A percentile compares a stretch with the other conserved stretches of the same genome.
Evolutionary conservation across 2,329 filamentous ascomycete genomes (phyloP).

Genomic region (Cladosporium sp.): DNA sequence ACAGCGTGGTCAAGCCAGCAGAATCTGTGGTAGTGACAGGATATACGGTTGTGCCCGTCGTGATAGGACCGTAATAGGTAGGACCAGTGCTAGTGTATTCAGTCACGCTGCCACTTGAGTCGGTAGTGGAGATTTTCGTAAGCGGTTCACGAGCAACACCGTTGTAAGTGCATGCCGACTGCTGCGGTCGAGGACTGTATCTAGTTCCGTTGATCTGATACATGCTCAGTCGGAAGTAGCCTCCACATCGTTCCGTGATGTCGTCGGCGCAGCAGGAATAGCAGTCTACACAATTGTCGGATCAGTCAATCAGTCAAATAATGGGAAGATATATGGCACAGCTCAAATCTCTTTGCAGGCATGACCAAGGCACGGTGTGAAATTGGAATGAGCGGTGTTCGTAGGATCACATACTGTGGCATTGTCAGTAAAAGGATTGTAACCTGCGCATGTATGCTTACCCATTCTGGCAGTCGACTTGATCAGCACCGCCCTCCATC

Average conservation of each 20-base stretch:
- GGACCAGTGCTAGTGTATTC: constrained; percentile 4
- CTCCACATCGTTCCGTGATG: background rate
- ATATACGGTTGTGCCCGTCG: constrained; percentile 2
- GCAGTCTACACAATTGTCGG: background rate
- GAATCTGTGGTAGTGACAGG: constrained; percentile 2
- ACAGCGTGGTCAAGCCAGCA: background rate
- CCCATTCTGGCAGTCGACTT: constrained; percentile 4
- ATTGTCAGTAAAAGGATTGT: background rate
- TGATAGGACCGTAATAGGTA: constrained; percentile 3
- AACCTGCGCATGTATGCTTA: background rate
- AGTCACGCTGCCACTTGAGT: background rate
- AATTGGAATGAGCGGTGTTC: too few species aligned
- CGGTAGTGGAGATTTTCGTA: background rate
- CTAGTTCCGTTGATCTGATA: background rate
- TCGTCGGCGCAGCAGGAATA: constrained; percentile 1
- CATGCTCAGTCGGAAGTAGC: constrained; percentile 1
- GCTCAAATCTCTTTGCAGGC: too few species aligned
- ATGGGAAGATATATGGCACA: too few species aligned
- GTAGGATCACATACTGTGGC: too few species aligned
- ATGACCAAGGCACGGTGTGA: too few species aligned
- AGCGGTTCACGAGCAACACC: background rate
- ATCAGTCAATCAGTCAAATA: too few species aligned
- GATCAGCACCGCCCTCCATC: background rate
- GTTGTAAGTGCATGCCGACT: constrained; percentile 2
- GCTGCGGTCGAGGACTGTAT: background rate